Base-by-base conservation (phyloP, 2,329 filamentous ascomycete species). In the Chaetothyriales sp. region DNA sequence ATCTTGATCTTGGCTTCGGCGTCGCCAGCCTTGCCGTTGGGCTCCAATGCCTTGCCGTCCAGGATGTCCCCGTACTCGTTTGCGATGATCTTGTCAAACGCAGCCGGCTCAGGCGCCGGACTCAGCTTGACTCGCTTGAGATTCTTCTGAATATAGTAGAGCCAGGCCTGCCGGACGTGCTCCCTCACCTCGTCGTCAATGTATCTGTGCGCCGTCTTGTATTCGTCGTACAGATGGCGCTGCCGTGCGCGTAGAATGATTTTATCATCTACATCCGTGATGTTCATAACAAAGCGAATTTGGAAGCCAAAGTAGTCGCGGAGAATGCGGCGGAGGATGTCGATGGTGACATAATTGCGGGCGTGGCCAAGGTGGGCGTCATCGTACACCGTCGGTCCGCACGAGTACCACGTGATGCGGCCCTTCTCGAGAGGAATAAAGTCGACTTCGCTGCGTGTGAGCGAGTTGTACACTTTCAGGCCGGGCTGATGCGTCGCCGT, bases 271-370 rank as follows among this genome's bases (percentile, higher is more conserved):
- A 90, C 77, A 62, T 90, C 89, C 25, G 89, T 94, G 57, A 92
- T 88, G 70, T 94, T 94, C 83, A 94, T 92, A 58, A 94, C 86
- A 70, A 94, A 94, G 54, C 82, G 80, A 59, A 95, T 80, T 44
- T 88, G 73, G 67, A 85, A 92, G 55, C 81, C 80, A 66, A 94
- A 94, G 69, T 92, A 90, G 66, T 90, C 81, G 63, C 78, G 74
- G 67, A 94, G 70, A 61, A 94, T 86, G 62, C 89, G 81, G 55
- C 89, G 79, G 60, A 94, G 82, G 58, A 94, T 89, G 67, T 95
- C 89, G 46, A 86, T 90, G 48, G 83, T 86, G 57, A 94, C 86
- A 77, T 94, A 94, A 71, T 94, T 94, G 60, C 87, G 77, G 28
- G 86, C 88, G 68, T 94, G 88, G 28, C 87, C 84, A 55, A 90